These are phyloP conservation scores for Stagonosporopsis vannaccii DNA, from an alignment of 2,329 filamentous ascomycete species.

Conservation along the genomic window DNA sequence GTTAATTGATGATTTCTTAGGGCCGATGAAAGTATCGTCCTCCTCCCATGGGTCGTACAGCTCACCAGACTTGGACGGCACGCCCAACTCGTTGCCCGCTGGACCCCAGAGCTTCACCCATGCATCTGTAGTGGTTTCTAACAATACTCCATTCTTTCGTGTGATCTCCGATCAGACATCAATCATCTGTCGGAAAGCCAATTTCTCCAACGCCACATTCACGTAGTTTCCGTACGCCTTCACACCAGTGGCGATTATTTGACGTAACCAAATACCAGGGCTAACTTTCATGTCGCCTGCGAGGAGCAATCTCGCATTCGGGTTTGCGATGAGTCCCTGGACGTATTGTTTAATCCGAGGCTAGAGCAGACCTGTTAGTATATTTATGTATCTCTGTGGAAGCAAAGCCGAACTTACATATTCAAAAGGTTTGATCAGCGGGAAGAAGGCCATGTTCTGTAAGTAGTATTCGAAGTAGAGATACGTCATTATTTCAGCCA, in stretches of 20 bases:
- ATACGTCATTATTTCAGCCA: slow-evolving; percentile 39
- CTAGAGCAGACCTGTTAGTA: slow-evolving; percentile 3
- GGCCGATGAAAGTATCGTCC: slow-evolving; percentile 30
- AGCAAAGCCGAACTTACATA: slow-evolving; percentile 20
- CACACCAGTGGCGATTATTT: slow-evolving; percentile 25
- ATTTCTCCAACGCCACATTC: slow-evolving; percentile 37
- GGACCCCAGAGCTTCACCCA: slow-evolving; percentile 31
- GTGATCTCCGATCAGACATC: slow-evolving; percentile 38
- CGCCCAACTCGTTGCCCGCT: slow-evolving; percentile 31
- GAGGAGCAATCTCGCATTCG: slow-evolving; percentile 31
- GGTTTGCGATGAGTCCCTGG: slow-evolving; percentile 35
- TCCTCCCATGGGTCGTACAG: slow-evolving; percentile 36
- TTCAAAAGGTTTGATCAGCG: slow-evolving; percentile 33
- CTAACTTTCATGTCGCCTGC: slow-evolving; percentile 39
- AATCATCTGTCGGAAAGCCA: slow-evolving; percentile 36
- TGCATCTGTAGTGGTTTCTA: slow-evolving; percentile 27
- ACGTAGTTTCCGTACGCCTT: slow-evolving; percentile 35
- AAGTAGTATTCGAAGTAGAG: slow-evolving; percentile 42
- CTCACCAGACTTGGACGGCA: slow-evolving; percentile 40
- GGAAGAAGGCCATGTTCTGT: slow-evolving; percentile 41
- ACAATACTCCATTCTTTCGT: slow-evolving; percentile 36
- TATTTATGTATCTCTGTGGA: not conserved
- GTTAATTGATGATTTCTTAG: slow-evolving; percentile 35
- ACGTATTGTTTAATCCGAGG: slow-evolving; percentile 31
- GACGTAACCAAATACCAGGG: slow-evolving; percentile 41